phyloP scores from a whole-genome alignment of 2,329 filamentous ascomycete genomes.

The Aspergillus amoenus region DNA sequence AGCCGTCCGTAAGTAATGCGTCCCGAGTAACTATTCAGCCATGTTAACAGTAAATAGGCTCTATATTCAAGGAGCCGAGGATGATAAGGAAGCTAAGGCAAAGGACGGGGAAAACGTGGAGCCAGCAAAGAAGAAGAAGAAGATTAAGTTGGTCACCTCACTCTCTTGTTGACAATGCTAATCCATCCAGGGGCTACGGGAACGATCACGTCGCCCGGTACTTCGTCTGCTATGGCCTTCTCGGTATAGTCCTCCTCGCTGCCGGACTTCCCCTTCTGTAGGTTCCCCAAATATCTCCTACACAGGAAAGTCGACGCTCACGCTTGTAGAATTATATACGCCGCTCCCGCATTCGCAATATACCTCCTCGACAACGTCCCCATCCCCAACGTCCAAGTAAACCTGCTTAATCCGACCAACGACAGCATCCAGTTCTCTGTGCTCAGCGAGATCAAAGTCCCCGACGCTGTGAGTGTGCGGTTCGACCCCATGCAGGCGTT shows the following conservation, averaged over 20 bases:
- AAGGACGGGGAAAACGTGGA: neutral
- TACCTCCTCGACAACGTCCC: conserved; percentile 8
- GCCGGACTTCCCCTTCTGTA: conserved; percentile 5
- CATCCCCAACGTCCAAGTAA: conserved; percentile 3
- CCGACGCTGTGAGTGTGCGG: neutral
- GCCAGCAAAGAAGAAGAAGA: neutral
- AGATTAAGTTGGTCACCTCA: neutral
- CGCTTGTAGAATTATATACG: neutral
- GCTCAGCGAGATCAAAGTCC: conserved; percentile 3
- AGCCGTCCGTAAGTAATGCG: neutral
- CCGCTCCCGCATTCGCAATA: conserved; percentile 6
- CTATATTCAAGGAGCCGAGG: too few relatives aligned
- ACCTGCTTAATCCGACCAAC: conserved; percentile 7
- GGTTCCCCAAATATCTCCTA: neutral
- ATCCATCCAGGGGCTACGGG: conserved; percentile 1
- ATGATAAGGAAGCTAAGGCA: neutral
- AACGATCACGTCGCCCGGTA: conserved; percentile 7
- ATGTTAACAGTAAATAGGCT: too few relatives aligned
- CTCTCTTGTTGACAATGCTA: neutral
- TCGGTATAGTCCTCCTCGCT: conserved; percentile 3
- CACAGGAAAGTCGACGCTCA: neutral
- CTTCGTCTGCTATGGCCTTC: conserved; percentile 7
- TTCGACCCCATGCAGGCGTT: conserved; percentile 3
- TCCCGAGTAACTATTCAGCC: too few relatives aligned
- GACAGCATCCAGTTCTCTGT: conserved; percentile 12